Base-by-base conservation (phyloP, 768 basidiomycete genomes). In the Amanita brunnescens region DNA sequence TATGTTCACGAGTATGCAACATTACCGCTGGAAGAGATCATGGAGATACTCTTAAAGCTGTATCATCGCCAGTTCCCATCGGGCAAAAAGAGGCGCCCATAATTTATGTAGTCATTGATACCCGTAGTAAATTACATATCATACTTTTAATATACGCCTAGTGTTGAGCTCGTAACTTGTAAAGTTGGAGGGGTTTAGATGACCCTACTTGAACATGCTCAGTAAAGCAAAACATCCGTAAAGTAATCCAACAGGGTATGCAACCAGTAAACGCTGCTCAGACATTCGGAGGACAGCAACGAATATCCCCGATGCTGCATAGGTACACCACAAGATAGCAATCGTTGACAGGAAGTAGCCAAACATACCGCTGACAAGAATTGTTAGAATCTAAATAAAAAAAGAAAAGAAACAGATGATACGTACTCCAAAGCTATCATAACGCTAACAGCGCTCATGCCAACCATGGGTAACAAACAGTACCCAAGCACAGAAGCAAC, bases 321-420 rank as follows among this genome's bases (percentile, higher is more conserved):
- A 92, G 32, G 96, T 96, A 71, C 93, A 98, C 96, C 96, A 99
- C 40, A 90, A 65, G 57, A 99, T 91, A 2, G 87, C 90, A 33
- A 95, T 57, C 12, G 80, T 65, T 2, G 91, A 86, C 2, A 98
- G 70, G 32, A 93, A 58, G 68, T 95, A 96, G 37, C 95, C 95
- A 53, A 95, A 69, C 50, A 83, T 70, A 39, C 84, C 90, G 61
- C 92, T 95, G 61, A 1, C 32, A 6, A 56, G 49, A 54, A 33
- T 45, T 49, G 24, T 37, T 30, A 38, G 35, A 20, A n/a, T n/a
- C n/a, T n/a, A n/a, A n/a, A n/a, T n/a, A n/a, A 51, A 38, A 14
- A 24, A 37, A 42, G 53, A 34, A 24, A 53, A 34, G 49, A 53
- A 38, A 21, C 4, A 12, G 26, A 5, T 26, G 10, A 18, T 14